Evolutionary conservation across 768 basidiomycete species (phyloP).

Genomic region (Serendipita sp.): DNA sequence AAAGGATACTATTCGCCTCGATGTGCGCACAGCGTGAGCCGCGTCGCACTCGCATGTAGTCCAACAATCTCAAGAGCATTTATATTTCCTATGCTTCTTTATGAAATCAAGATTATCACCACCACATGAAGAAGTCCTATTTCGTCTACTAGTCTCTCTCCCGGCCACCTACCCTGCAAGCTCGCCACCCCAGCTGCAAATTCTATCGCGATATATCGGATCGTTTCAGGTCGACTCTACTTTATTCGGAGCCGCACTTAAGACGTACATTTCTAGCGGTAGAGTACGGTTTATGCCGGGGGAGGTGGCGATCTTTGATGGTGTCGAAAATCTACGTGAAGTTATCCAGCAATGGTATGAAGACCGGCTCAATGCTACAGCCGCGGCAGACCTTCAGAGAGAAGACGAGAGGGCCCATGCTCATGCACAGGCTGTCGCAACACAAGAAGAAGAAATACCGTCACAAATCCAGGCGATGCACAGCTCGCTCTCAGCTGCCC

Average conservation of each 20-base stretch:
- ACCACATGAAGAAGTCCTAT: conserved; percentile 21
- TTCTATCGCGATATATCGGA: conserved; percentile 65
- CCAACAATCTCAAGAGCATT: conserved; percentile 23
- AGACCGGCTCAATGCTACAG: conserved; percentile 40
- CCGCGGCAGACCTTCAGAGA: conserved; percentile 35
- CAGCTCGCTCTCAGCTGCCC: not conserved
- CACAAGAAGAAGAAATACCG: not conserved
- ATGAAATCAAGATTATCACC: conserved; percentile 28
- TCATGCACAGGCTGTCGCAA: conserved; percentile 4
- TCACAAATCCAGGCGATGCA: not conserved
- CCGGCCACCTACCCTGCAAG: conserved; percentile 42
- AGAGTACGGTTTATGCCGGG: conserved; percentile 57
- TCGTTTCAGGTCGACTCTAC: conserved; percentile 54
- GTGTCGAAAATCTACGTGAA: conserved; percentile 59
- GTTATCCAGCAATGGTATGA: conserved; percentile 53
- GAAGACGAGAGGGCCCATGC: conserved; percentile 26
- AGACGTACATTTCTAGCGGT: conserved; percentile 64
- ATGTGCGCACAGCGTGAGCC: conserved; percentile 45
- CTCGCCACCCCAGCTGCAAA: conserved; percentile 35
- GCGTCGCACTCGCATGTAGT: not conserved
- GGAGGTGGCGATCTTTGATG: conserved; percentile 73
- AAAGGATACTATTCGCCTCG: conserved; percentile 39
- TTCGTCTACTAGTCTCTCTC: conserved; percentile 28
- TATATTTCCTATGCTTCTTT: conserved; percentile 30
- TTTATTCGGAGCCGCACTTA: conserved; percentile 60